Base-by-base conservation (phyloP, 495 filamentous ascomycete species). In the Niebla homalea region DNA sequence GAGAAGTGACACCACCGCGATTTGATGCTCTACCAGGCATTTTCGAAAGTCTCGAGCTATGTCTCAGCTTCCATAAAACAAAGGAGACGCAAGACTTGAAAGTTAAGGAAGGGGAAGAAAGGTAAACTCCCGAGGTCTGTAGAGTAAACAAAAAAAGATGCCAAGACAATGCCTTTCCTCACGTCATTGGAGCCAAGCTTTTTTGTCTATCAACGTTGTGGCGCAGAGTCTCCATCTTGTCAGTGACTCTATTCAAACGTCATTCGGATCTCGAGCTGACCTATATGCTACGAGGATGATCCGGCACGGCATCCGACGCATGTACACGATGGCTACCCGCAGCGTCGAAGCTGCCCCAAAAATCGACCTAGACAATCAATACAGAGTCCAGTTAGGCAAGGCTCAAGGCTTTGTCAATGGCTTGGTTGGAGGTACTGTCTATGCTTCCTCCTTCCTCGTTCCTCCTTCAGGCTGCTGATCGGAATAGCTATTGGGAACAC, bases 401-500 rank as follows among this genome's bases (percentile, higher is more conserved):
- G 87, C 84, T 22, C 92, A 98, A 65, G 84, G 89, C 42, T 67
- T 83, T 43, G 84, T 86, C 22, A 76, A 85, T 60, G 90, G 92
- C 11, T 72, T 98, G 45, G 81, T 86, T 48, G 89, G 84, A 71
- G 90, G 90, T 94, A 79, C 57, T 63, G 11, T 57, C 20, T 11
- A n/a, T n/a, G 23, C 35, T 14, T 35, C 35, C 4, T 29, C 47
- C 35, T 14, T 35, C 35, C 4, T 29, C 47, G 42, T 52, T 50
- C 3, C 15, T 12, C 18, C 21, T 14, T 37, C 4, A 45, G 12
- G 50, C 38, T 22, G 36, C 48, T 55, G 26, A 61, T 36, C 22
- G 36, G 42, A 35, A 42, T 58, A 94, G 89, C 89, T 48, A 96
- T 98, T 70, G 92, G 93, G 54, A 97, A 96, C 67, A 98, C 92